Conservation (phyloP, 768 basidiomycete species). For the Favolaschia claudopus region DNA sequence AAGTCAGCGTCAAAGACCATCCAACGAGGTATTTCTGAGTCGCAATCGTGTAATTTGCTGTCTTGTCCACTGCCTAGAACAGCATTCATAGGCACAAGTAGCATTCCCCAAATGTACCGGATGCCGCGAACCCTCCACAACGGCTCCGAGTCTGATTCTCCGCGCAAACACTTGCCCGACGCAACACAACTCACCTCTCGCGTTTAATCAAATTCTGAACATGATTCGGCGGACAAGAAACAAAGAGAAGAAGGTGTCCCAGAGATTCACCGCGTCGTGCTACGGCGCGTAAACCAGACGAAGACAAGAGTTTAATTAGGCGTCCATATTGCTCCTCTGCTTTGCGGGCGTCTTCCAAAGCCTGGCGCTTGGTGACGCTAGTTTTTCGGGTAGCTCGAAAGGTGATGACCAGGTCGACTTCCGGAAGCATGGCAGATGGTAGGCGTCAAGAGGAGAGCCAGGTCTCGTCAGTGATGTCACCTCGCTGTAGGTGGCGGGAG, state of each 20-base stretch:
- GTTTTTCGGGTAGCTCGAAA: slow-evolving; percentile 64
- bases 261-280: slow-evolving; percentile 80
- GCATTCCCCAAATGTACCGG: no score
- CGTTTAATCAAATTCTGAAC: slow-evolving; percentile 71
- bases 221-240: slow-evolving; percentile 69
- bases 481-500: no score
- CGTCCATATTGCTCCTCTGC: slow-evolving; percentile 74
- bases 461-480: background rate
- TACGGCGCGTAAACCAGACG: slow-evolving; percentile 72
- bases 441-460: background rate
- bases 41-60: no score
- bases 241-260: slow-evolving; percentile 79
- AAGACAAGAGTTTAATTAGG: slow-evolving; percentile 66
- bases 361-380: slow-evolving; percentile 66
- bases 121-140: no score
- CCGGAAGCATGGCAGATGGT: slow-evolving; percentile 48
- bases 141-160: no score
- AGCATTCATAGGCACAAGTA: no score
- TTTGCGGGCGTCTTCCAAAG: slow-evolving; percentile 65
- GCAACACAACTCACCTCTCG: slow-evolving; percentile 69
- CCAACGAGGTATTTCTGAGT: no score
- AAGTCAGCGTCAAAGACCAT: background rate
- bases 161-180: no score
- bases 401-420: slow-evolving; percentile 78
- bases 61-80: no score